Evolutionary conservation across 169 alveolate genomes (phyloP), one percentile per base, ranked within the genome.

Genomic region (Babesia divergens): DNA sequence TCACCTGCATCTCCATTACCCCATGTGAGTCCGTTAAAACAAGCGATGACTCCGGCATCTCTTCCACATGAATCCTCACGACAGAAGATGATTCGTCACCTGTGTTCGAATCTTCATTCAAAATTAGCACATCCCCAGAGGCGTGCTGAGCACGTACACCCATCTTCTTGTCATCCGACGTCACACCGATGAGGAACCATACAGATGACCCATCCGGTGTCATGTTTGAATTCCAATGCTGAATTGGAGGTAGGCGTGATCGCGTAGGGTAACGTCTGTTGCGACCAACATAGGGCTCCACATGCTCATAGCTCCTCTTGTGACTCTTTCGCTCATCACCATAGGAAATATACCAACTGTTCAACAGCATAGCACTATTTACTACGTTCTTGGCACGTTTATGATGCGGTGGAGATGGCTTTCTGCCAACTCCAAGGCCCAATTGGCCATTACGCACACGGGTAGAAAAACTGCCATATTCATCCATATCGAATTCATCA

Each of bases 191-290:
- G 16, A 75, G 69, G 46, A 75, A 75, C 40, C 62, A 34, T 29
- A 75, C 84, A 8, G 84, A 75, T 9, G 79, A 43, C 2, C 84
- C 84, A 34, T 75, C 77, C 13, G 69, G 24, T 3, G 53, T 44
- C 32, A 65, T 35, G 37, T 75, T 65, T 6, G 84, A 75, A 40
- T 49, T 55, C 86, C 86, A 77, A 34, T 77, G 82, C 42, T 68
- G 82, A 14, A 62, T 60, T 20, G 86, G 82, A 26, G 86, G 86
- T 11, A 60, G 28, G 16, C 86, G 43, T 1, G 68, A 8, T 4
- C 86, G 37, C 14, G 47, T 77, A 7, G 86, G 86, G 40, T 77
- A 77, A 38, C 86, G 31, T 3, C 50, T 16, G 44, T 38, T 65
- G 5, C 69, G 69, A 4, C 24, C 49, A 1, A 13, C 56, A 24